A percentile compares a stretch with the other conserved stretches of the same genome.
Evolutionary conservation across 2,329 filamentous ascomycete genomes (phyloP).

Genomic region (Neonectria hederae): DNA sequence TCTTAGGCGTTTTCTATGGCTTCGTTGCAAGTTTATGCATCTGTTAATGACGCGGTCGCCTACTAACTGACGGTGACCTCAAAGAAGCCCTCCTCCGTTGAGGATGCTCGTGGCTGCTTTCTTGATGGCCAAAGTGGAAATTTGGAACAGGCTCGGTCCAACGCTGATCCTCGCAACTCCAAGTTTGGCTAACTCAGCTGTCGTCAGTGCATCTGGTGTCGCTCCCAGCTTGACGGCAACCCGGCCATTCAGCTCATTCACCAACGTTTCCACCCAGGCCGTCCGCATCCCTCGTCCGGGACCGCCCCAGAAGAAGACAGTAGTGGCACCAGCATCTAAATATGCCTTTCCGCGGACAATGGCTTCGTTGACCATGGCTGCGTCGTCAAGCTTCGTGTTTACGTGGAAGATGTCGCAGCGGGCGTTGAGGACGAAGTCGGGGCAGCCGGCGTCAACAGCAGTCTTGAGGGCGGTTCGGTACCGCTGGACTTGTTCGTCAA

Average conservation of each 20-base stretch:
- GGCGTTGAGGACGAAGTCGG: constrained; percentile 67
- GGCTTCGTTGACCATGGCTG: constrained; percentile 55
- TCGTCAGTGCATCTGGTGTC: constrained; percentile 51
- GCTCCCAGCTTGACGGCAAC: constrained; percentile 58
- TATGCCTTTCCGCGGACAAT: constrained; percentile 65
- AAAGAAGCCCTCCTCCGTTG: constrained; percentile 33
- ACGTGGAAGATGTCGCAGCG: constrained; percentile 62
- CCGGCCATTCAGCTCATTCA: constrained; percentile 57
- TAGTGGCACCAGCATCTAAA: constrained; percentile 66
- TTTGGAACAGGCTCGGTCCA: constrained; percentile 57
- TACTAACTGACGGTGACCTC: background rate
- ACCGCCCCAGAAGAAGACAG: constrained; percentile 69
- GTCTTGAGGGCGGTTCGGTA: constrained; percentile 54
- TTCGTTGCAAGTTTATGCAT: background rate
- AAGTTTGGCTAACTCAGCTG: constrained; percentile 55
- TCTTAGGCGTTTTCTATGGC: background rate
- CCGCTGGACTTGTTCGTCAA: constrained; percentile 59
- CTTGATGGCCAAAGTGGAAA: constrained; percentile 52
- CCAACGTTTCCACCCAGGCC: constrained; percentile 58
- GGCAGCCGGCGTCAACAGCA: constrained; percentile 58
- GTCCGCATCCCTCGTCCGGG: constrained; percentile 52
- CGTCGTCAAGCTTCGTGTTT: constrained; percentile 44
- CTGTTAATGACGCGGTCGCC: no score
- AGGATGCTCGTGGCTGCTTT: constrained; percentile 46
- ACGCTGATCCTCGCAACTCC: constrained; percentile 66